These are phyloP conservation scores for Coniochaeta pulveracea DNA, from an alignment of 2,329 filamentous ascomycete species.

Conservation along the genomic window DNA sequence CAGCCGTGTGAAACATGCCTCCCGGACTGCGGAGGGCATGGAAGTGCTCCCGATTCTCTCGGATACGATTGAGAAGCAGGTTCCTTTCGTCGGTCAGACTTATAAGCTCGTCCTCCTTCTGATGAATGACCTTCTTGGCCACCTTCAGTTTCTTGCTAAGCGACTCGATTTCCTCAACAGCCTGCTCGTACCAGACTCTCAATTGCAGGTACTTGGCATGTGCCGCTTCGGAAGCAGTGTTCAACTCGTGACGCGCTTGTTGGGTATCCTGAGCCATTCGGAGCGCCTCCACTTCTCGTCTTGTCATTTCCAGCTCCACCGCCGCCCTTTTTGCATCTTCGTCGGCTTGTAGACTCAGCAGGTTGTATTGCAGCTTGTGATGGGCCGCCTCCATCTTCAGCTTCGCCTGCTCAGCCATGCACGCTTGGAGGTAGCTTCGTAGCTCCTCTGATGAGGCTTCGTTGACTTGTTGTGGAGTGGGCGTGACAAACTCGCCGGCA, in stretches of 20 bases:
- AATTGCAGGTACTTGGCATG: conserved; percentile 48
- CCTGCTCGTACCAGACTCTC: conserved; percentile 53
- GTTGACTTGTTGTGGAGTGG: conserved; percentile 36
- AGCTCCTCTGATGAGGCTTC: conserved; percentile 44
- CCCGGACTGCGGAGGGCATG: conserved; percentile 68
- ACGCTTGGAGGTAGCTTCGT: conserved; percentile 41
- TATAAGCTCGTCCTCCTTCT: conserved; percentile 63
- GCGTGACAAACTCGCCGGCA: conserved; percentile 32
- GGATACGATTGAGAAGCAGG: conserved; percentile 70
- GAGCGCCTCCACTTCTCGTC: conserved; percentile 75
- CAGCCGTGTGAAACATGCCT: conserved; percentile 50
- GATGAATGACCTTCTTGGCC: conserved; percentile 68
- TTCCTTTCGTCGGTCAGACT: conserved; percentile 64
- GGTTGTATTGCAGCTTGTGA: conserved; percentile 79
- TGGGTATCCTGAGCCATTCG: conserved; percentile 61
- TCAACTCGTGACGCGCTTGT: conserved; percentile 44
- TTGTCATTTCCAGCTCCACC: conserved; percentile 87
- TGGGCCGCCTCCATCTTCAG: conserved; percentile 78
- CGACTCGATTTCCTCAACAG: conserved; percentile 53
- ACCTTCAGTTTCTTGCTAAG: conserved; percentile 55
- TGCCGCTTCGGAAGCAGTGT: conserved; percentile 38
- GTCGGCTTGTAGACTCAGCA: conserved; percentile 72
- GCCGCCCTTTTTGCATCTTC: conserved; percentile 78
- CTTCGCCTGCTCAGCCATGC: conserved; percentile 43
- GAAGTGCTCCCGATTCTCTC: conserved; percentile 81